Evolutionary conservation across 2,329 filamentous ascomycete genomes (phyloP), one percentile per base, ranked within the genome.

Genomic region (Fusarium denticulatum): DNA sequence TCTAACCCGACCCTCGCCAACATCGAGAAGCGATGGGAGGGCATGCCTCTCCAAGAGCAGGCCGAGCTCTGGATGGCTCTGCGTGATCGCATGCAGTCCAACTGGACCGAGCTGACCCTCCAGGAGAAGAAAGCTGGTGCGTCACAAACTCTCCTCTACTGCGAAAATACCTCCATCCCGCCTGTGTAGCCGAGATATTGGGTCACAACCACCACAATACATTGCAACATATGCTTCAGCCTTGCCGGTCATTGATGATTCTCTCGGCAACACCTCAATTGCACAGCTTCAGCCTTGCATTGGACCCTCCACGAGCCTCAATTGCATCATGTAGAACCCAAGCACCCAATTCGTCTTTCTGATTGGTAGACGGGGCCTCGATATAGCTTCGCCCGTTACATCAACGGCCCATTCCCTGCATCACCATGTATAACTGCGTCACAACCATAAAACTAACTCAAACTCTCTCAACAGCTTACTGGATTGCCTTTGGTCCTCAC

Each of bases 11-110:
- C 94, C 67, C 91, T 99, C 81, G 94, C 94, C 85, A 95, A 97
- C 87, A 98, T 99, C 82, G 96, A 99, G 92, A 98, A 97, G 92
- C 90, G 96, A 88, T 99, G 96, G 96, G 96, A 99, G 88, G 90
- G 88, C 74, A 95, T 98, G 94, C 95, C 96, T 68, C 94, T 96
- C 75, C 95, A 97, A 89, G 96, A 99, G 90, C 96, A 99, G 91
- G 96, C 96, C 78, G 96, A 99, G 83, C 88, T 99, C 80, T 99
- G 96, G 96, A 99, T 99, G 96, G 89, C 93, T 79, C 89, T 99
- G 85, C 91, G 96, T 85, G 96, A 99, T 87, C 93, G 96, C 82
- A 99, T 99, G 96, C 98, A 97, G 93, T 91, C 90, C 80, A 95
- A 94, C 88, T 99, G 96, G 96, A 90, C 92, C 82, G 94, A 98